phyloP scores from a whole-genome alignment of 2,329 filamentous ascomycete genomes.

The Lasiodiplodia citricola region DNA sequence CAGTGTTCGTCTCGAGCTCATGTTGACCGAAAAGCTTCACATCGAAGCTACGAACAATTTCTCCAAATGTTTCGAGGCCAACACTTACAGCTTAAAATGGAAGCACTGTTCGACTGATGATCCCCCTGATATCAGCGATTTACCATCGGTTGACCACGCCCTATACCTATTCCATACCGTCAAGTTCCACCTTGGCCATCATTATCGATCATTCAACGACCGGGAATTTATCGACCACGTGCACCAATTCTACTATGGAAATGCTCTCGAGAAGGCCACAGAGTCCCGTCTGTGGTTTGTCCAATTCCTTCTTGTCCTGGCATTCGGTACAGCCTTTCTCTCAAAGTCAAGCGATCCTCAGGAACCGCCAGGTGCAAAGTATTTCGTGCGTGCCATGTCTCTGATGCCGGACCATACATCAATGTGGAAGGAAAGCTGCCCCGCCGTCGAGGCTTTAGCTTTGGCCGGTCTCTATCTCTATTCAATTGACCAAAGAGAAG shows the following conservation, averaged over 20 bases:
- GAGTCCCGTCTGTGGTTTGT: constrained; percentile 5
- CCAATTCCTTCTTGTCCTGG: constrained; percentile 1
- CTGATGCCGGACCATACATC: not conserved
- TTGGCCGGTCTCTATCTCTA: constrained; percentile 1
- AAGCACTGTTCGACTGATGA: not conserved
- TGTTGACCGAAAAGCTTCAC: constrained; percentile 8
- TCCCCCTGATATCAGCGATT: not conserved
- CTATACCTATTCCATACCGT: constrained; percentile 2
- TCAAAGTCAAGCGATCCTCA: not conserved
- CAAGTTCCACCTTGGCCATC: not conserved
- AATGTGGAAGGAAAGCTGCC: not conserved
- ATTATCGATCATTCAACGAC: constrained; percentile 1
- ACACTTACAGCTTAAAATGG: not conserved
- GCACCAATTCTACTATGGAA: not conserved
- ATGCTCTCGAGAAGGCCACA: not conserved
- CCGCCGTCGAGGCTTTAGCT: not conserved
- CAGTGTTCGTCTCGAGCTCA: not conserved
- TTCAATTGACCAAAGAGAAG: not conserved
- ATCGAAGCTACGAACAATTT: not conserved
- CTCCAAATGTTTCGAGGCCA: not conserved
- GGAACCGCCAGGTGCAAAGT: not conserved
- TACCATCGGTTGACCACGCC: constrained; percentile 1
- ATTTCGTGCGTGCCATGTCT: constrained; percentile 6
- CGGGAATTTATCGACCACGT: not conserved
- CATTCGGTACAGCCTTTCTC: not conserved